Conservation (phyloP, 1,139 yeast species). For the Nematodospora anomalae region DNA sequence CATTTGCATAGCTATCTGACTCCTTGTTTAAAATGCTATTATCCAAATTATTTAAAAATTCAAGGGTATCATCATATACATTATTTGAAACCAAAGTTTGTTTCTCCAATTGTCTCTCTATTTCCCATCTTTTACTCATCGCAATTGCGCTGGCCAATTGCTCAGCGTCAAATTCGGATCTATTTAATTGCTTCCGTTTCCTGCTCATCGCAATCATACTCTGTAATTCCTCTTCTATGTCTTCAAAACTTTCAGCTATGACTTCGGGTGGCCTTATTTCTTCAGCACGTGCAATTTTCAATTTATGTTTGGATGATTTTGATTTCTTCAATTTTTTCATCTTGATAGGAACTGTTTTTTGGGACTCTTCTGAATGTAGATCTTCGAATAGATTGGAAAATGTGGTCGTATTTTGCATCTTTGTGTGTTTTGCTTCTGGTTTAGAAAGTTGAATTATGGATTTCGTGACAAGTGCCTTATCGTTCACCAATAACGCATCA, state of each 20-base stretch:
- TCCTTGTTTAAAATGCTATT: constrained; percentile 10
- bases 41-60: constrained; percentile 49
- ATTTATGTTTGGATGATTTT: constrained; percentile 19
- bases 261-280: constrained; percentile 34
- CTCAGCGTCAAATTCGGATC: constrained; percentile 38
- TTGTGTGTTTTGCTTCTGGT: constrained; percentile 9
- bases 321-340: constrained; percentile 50
- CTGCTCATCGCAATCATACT: constrained; percentile 41
- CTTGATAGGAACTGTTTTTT: constrained; percentile 37
- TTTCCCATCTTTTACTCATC: constrained; percentile 27
- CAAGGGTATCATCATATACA: constrained; percentile 57
- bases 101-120: constrained; percentile 29
- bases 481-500: constrained; percentile 11
- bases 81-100: constrained; percentile 24
- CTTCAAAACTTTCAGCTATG: constrained; percentile 29
- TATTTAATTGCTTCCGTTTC: constrained; percentile 33
- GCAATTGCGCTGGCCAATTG: constrained; percentile 49
- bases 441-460: constrained; percentile 8
- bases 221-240: constrained; percentile 51
- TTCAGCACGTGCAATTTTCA: constrained; percentile 14
- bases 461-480: constrained; percentile 10
- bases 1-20: constrained; percentile 1
- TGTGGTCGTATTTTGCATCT: constrained; percentile 5
- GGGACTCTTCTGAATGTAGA: constrained; percentile 37
- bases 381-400: constrained; percentile 26